These are phyloP conservation scores for Coemansia sp. DNA, from an alignment of 192 early-diverging fungal genomes.

Conservation along the genomic window DNA sequence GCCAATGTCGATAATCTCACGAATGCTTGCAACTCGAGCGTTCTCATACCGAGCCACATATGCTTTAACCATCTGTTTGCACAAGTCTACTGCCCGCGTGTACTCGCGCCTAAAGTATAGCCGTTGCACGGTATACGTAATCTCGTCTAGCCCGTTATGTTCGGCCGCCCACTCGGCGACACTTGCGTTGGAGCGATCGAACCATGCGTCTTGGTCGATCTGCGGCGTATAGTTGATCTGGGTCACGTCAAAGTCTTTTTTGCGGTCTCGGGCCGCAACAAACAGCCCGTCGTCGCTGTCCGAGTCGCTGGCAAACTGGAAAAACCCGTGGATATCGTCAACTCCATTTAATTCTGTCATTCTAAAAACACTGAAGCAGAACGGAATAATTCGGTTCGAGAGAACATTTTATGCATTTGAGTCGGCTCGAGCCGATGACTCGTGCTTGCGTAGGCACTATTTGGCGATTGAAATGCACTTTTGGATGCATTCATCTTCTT, in stretches of 20 bases:
- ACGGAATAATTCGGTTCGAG: background rate
- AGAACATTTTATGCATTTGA: no score
- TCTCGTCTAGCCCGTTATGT: slow-evolving; percentile 31
- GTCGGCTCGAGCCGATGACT: background rate
- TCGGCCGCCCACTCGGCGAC: slow-evolving; percentile 16
- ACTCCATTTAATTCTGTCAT: slow-evolving; percentile 16
- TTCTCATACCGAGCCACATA: slow-evolving; percentile 12
- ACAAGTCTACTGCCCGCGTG: slow-evolving; percentile 7
- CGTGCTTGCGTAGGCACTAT: background rate
- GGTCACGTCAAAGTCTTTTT: slow-evolving; percentile 20
- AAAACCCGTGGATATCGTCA: slow-evolving; percentile 48
- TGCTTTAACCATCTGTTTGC: slow-evolving; percentile 13
- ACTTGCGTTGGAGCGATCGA: slow-evolving; percentile 12
- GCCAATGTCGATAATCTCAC: slow-evolving; percentile 45
- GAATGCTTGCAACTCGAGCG: slow-evolving; percentile 8
- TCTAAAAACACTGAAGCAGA: background rate
- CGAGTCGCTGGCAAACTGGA: slow-evolving; percentile 41
- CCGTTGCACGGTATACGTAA: slow-evolving; percentile 37
- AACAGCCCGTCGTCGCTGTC: slow-evolving; percentile 47
- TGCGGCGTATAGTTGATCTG: slow-evolving; percentile 33
- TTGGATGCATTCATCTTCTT: background rate
- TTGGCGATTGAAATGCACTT: background rate
- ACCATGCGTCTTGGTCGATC: slow-evolving; percentile 46
- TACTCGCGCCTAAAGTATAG: slow-evolving; percentile 32
- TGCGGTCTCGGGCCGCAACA: slow-evolving; percentile 23